A percentile compares a stretch with the other conserved stretches of the same genome.
Conservation (phyloP, 2,329 filamentous ascomycete species). For the Cytospora mali region DNA sequence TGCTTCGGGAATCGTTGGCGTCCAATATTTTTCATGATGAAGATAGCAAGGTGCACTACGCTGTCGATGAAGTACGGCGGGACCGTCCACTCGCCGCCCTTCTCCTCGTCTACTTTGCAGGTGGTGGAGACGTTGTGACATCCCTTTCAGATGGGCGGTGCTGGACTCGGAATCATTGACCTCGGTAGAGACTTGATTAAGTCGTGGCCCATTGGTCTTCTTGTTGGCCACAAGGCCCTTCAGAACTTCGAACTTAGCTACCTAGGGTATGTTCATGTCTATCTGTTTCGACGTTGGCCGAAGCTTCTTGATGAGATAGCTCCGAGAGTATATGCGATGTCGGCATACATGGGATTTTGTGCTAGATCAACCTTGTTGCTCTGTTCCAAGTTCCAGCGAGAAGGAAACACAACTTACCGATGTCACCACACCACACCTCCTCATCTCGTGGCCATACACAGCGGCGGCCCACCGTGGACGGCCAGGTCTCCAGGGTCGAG, state of each 20-base stretch:
- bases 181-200: conserved; percentile 36
- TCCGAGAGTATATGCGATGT: conserved; percentile 65
- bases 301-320: conserved; percentile 59
- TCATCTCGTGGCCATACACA: conserved; percentile 51
- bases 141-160: conserved; percentile 48
- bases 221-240: conserved; percentile 39
- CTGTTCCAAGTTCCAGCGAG: not conserved
- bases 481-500: conserved; percentile 56
- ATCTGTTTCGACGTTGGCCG: conserved; percentile 44
- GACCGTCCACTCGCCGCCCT: conserved; percentile 42
- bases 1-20: conserved; percentile 36
- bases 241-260: conserved; percentile 42
- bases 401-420: conserved; percentile 42
- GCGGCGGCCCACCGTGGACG: conserved; percentile 45
- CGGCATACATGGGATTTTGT: conserved; percentile 55
- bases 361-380: conserved; percentile 2
- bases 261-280: conserved; percentile 43
- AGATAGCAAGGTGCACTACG: conserved; percentile 43
- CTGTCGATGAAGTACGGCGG: conserved; percentile 45
- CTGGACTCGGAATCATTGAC: conserved; percentile 49
- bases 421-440: conserved; percentile 45
- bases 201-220: conserved; percentile 35
- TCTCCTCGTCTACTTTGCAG: conserved; percentile 32
- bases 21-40: conserved; percentile 45
- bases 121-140: conserved; percentile 42